Conservation (phyloP, 768 basidiomycete genomes). For the Coprinellus aureogranulatus region DNA sequence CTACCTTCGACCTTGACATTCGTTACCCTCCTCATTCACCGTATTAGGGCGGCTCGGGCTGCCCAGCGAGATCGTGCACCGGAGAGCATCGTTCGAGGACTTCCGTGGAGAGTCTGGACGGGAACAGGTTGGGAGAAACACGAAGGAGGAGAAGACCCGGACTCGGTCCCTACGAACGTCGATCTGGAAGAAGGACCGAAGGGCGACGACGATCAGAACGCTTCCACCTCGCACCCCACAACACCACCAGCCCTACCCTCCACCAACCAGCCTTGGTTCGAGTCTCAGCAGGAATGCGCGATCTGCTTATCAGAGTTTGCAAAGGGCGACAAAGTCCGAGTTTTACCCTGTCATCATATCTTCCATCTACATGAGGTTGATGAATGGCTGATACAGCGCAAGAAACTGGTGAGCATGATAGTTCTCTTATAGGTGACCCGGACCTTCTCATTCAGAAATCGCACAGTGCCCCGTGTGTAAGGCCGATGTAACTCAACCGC, state of each 20-base stretch:
- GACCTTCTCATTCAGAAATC: slow-evolving; percentile 7
- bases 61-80: slow-evolving; percentile 84
- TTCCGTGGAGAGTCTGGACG: slow-evolving; percentile 85
- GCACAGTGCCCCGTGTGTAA: slow-evolving; percentile 88
- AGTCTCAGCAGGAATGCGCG: slow-evolving; percentile 81
- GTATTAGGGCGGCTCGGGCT: slow-evolving; percentile 77
- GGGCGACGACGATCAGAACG: slow-evolving; percentile 17
- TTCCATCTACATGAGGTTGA: slow-evolving; percentile 93
- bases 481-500: slow-evolving; percentile 80
- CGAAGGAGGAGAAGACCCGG: slow-evolving; percentile 38
- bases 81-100: slow-evolving; percentile 69
- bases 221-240: slow-evolving; percentile 27
- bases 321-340: slow-evolving; percentile 85
- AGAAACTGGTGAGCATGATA: slow-evolving; percentile 73
- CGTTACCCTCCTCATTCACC: slow-evolving; percentile 84
- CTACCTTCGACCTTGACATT: slow-evolving; percentile 89
- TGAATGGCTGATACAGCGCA: slow-evolving; percentile 87
- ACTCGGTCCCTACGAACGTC: slow-evolving; percentile 25
- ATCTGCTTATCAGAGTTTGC: slow-evolving; percentile 89
- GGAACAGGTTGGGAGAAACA: slow-evolving; percentile 81
- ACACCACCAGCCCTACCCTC: slow-evolving; percentile 30
- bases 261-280: slow-evolving; percentile 67
- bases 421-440: neutral
- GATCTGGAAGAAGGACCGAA: slow-evolving; percentile 39
- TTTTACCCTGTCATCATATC: slow-evolving; percentile 91